Evolutionary conservation across 75 land plant genomes (phyloP).

Genomic region (Isoetes taiwanensis): DNA sequence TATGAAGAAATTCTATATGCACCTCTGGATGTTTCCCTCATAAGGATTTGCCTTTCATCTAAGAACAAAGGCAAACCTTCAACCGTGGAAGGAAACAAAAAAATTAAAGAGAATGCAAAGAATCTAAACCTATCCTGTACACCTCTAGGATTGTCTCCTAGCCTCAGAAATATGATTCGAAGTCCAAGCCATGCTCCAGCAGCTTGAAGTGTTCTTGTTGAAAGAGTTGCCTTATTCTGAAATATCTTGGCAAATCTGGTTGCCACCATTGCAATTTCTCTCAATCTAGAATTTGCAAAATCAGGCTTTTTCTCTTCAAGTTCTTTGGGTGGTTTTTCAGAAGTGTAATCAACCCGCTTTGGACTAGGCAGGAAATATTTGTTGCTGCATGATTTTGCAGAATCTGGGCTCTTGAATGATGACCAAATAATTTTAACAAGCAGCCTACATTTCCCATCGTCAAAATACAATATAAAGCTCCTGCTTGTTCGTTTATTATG

Average conservation of each 20-base stretch:
- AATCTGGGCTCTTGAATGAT: no score
- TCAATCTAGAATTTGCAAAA: conserved; percentile 22
- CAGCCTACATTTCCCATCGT: no score
- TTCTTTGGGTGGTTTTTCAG: no score
- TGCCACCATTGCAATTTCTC: conserved; percentile 39
- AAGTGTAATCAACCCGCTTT: no score
- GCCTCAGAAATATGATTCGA: conserved; percentile 55
- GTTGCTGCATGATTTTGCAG: no score
- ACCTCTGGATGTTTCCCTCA: conserved; percentile 63
- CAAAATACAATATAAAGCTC: no score
- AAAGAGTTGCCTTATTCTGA: conserved; percentile 59
- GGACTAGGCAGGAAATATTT: no score
- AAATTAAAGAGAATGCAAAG: conserved; percentile 83
- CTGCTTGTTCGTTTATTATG: no score
- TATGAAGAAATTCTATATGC: conserved; percentile 68
- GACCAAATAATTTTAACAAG: no score
- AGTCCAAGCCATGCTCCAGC: conserved; percentile 52
- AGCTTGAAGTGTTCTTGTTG: conserved; percentile 50
- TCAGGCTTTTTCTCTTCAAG: not conserved
- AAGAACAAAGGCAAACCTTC: conserved; percentile 77
- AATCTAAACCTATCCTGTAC: conserved; percentile 57
- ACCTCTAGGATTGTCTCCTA: conserved; percentile 34
- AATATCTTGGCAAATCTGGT: conserved; percentile 49
- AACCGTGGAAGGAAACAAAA: conserved; percentile 70
- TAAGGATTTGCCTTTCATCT: conserved; percentile 50